A percentile compares a stretch with the other conserved stretches of the same genome.
Conservation (phyloP, 2,329 filamentous ascomycete genomes). For the Xylariales sp. region DNA sequence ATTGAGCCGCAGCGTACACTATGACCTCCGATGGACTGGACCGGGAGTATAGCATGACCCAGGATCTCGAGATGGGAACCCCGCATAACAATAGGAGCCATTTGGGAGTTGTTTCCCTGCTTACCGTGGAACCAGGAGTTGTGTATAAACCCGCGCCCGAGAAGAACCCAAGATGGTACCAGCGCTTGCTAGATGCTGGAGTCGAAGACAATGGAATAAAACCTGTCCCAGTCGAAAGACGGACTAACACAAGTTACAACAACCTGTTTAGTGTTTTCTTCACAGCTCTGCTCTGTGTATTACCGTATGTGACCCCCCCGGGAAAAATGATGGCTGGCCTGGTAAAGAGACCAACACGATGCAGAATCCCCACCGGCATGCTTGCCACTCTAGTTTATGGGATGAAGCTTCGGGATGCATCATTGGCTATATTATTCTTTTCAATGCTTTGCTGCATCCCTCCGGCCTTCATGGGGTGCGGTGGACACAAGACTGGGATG, state of each 20-base stretch:
- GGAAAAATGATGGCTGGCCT: no score
- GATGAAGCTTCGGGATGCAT: conserved; percentile 49
- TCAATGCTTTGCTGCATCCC: conserved; percentile 47
- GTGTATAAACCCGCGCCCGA: conserved; percentile 24
- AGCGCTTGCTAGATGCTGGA: conserved; percentile 36
- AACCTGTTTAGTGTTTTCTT: conserved; percentile 60
- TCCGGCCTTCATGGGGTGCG: conserved; percentile 50
- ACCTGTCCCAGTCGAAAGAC: conserved; percentile 49
- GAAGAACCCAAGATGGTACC: conserved; percentile 35
- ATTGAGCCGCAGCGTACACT: no score
- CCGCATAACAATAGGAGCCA: conserved; percentile 7
- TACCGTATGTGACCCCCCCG: conserved; percentile 51
- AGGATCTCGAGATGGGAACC: conserved; percentile 7
- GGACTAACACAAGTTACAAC: conserved; percentile 47
- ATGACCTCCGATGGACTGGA: no score
- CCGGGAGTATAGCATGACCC: no score
- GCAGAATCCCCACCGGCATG: conserved; percentile 53
- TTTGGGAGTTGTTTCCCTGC: conserved; percentile 16
- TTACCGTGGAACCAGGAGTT: conserved; percentile 25
- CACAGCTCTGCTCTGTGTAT: conserved; percentile 49
- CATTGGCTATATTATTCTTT: conserved; percentile 57
- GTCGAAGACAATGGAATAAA: conserved; percentile 51
- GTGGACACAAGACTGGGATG: conserved; percentile 52
- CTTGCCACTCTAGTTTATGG: conserved; percentile 50
- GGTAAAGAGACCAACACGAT: no score